Percentiles rank a stretch among this genome's conserved stretches.
phyloP scores from a whole-genome alignment of 2,329 filamentous ascomycete species.

The Didymosphaeria variabile region DNA sequence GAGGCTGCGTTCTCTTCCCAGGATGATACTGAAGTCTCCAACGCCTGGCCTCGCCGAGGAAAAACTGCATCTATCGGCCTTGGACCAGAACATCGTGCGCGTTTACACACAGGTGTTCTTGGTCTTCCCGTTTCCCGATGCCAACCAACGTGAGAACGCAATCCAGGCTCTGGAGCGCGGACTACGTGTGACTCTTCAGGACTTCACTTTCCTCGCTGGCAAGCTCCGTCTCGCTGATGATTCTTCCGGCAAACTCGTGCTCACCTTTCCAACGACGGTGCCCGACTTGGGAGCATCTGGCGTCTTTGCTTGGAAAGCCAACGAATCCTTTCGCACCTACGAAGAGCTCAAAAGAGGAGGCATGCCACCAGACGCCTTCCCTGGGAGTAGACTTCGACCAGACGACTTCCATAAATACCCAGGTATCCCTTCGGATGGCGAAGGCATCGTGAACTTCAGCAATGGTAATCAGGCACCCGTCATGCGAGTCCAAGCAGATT shows the following conservation, averaged over 20 bases:
- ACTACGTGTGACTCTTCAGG: conserved; percentile 34
- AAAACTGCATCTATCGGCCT: conserved; percentile 38
- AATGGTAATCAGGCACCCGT: conserved; percentile 36
- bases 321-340: conserved; percentile 37
- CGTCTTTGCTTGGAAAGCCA: conserved; percentile 34
- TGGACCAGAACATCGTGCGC: conserved; percentile 45
- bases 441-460: conserved; percentile 40
- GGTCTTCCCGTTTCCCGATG: conserved; percentile 44
- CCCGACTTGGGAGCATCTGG: conserved; percentile 26
- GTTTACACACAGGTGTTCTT: conserved; percentile 43
- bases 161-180: conserved; percentile 35
- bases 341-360: conserved; percentile 39
- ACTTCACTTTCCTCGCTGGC: conserved; percentile 44
- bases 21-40: conserved; percentile 39
- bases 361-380: conserved; percentile 46
- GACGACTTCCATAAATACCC: conserved; percentile 38
- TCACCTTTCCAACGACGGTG: conserved; percentile 36
- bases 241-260: conserved; percentile 34
- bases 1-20: conserved; percentile 25
- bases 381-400: conserved; percentile 39
- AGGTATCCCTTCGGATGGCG: conserved; percentile 37
- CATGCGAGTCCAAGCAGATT: conserved; percentile 44
- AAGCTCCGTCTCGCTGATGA: conserved; percentile 36
- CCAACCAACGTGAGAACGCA: conserved; percentile 36
- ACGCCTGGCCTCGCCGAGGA: conserved; percentile 30